Percentiles rank a stretch among this genome's conserved stretches.
Conservation (phyloP, 2,329 filamentous ascomycete genomes). For the Ophiobolus disseminans region DNA sequence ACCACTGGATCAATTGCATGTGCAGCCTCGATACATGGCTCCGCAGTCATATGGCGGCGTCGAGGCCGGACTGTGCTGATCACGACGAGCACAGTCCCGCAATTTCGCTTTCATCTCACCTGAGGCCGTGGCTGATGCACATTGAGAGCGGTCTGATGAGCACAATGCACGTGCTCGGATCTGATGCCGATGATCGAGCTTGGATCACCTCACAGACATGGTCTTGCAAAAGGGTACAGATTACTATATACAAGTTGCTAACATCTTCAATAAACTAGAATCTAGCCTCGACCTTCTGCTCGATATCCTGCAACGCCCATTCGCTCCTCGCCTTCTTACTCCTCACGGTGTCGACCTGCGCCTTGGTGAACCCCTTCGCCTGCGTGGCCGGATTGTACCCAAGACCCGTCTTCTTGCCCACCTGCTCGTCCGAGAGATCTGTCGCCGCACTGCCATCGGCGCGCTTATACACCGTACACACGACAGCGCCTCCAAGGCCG, state of each 20-base stretch:
- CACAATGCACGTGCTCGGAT: too few relatives aligned
- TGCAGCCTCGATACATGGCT: too few relatives aligned
- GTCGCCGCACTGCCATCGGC: slow-evolving; percentile 74
- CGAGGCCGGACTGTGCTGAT: too few relatives aligned
- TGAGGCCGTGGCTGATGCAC: slow-evolving; percentile 3
- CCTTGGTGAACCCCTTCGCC: slow-evolving; percentile 85
- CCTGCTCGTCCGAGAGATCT: slow-evolving; percentile 66
- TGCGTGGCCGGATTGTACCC: slow-evolving; percentile 93
- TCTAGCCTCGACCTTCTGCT: slow-evolving; percentile 75
- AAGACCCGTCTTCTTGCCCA: slow-evolving; percentile 71
- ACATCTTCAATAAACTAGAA: slow-evolving; percentile 55
- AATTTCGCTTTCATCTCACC: slow-evolving; percentile 5
- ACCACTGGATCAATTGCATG: too few relatives aligned
- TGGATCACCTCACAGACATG: background rate
- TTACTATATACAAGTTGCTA: background rate
- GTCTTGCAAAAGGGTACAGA: background rate
- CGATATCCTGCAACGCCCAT: slow-evolving; percentile 80
- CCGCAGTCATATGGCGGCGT: too few relatives aligned
- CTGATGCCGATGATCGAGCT: too few relatives aligned
- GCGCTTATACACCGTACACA: slow-evolving; percentile 87
- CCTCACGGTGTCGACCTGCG: slow-evolving; percentile 72
- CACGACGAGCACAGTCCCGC: slow-evolving; percentile 2
- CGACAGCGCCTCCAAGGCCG: slow-evolving; percentile 86
- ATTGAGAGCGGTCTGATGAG: background rate
- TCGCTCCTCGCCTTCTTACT: slow-evolving; percentile 71